phyloP scores from a whole-genome alignment of 2,329 filamentous ascomycete genomes.

The Ascochyta koolunga region DNA sequence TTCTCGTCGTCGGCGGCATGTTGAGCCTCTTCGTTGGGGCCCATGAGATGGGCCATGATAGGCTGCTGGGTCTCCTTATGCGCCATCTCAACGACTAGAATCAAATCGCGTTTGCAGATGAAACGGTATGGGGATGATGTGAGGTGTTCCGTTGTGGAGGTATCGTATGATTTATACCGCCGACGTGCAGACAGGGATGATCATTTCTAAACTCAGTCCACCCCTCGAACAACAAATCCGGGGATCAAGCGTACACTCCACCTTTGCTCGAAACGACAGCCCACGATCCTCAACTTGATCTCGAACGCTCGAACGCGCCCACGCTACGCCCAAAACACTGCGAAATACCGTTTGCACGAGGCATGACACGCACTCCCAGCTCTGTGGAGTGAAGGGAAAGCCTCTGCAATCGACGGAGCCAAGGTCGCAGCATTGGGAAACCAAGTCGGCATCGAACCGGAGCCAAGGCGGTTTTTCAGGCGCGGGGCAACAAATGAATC shows the following conservation, averaged over 20 bases:
- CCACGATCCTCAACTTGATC: slow-evolving; percentile 15
- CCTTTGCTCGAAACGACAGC: slow-evolving; percentile 4
- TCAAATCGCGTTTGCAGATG: not conserved
- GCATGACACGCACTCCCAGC: not conserved
- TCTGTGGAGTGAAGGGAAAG: not conserved
- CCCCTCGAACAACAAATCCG: slow-evolving; percentile 4
- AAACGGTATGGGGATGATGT: not conserved
- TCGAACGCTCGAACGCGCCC: slow-evolving; percentile 2
- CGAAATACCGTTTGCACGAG: not conserved
- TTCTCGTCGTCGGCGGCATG: slow-evolving; percentile 54
- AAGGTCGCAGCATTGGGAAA: not conserved
- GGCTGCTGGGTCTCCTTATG: slow-evolving; percentile 25
- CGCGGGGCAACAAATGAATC: not conserved
- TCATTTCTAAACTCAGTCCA: slow-evolving; percentile 10
- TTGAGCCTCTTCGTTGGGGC: slow-evolving; percentile 35
- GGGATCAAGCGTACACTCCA: slow-evolving; percentile 24
- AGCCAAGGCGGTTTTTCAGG: not conserved
- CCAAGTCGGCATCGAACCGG: slow-evolving; percentile 1
- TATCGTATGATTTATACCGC: slow-evolving; percentile 21
- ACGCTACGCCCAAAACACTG: slow-evolving; percentile 5
- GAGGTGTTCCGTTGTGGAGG: not conserved
- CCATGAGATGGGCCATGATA: slow-evolving; percentile 18
- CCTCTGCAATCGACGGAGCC: not conserved
- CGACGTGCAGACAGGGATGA: slow-evolving; percentile 19
- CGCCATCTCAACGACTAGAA: slow-evolving; percentile 19